These are phyloP conservation scores for Spiromastix sp. DNA, from an alignment of 2,329 filamentous ascomycete species.

Conservation along the genomic window DNA sequence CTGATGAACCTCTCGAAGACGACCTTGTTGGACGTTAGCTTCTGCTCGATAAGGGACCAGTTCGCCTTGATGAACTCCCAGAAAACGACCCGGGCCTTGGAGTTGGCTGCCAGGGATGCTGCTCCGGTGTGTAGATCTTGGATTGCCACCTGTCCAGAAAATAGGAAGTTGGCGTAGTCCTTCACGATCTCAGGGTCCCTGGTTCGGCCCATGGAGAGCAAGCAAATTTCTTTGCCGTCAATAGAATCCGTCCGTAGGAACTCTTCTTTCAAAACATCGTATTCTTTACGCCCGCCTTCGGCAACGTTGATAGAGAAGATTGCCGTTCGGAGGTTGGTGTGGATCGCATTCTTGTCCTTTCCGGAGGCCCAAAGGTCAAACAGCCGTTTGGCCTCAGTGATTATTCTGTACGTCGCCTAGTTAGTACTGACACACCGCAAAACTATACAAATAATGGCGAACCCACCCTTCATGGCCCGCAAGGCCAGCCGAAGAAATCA, in stretches of 20 bases:
- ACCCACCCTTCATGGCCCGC: slow-evolving; percentile 65
- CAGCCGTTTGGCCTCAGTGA: slow-evolving; percentile 62
- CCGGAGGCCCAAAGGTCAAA: slow-evolving; percentile 70
- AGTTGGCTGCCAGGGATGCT: slow-evolving; percentile 62
- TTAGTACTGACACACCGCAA: too few relatives aligned
- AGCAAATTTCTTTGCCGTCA: slow-evolving; percentile 80
- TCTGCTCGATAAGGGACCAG: slow-evolving; percentile 63
- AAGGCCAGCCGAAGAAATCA: slow-evolving; percentile 65
- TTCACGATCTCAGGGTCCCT: slow-evolving; percentile 59
- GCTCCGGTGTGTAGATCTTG: slow-evolving; percentile 82
- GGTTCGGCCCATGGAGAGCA: slow-evolving; percentile 65
- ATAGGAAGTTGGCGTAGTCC: slow-evolving; percentile 60
- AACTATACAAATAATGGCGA: not conserved
- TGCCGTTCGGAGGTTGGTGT: slow-evolving; percentile 69
- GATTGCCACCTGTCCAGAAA: slow-evolving; percentile 72
- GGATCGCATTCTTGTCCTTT: slow-evolving; percentile 56
- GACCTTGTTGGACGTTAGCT: slow-evolving; percentile 70
- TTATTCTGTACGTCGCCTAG: slow-evolving; percentile 43
- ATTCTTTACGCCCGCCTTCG: slow-evolving; percentile 60
- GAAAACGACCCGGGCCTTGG: slow-evolving; percentile 58
- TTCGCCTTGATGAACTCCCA: slow-evolving; percentile 82
- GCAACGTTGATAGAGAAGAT: slow-evolving; percentile 72
- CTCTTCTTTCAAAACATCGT: slow-evolving; percentile 69
- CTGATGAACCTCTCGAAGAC: slow-evolving; percentile 83
- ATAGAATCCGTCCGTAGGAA: slow-evolving; percentile 74